A percentile compares a stretch with the other conserved stretches of the same genome.
phyloP scores from a whole-genome alignment of 2,329 filamentous ascomycete species.

The Phialophora verrucosa region DNA sequence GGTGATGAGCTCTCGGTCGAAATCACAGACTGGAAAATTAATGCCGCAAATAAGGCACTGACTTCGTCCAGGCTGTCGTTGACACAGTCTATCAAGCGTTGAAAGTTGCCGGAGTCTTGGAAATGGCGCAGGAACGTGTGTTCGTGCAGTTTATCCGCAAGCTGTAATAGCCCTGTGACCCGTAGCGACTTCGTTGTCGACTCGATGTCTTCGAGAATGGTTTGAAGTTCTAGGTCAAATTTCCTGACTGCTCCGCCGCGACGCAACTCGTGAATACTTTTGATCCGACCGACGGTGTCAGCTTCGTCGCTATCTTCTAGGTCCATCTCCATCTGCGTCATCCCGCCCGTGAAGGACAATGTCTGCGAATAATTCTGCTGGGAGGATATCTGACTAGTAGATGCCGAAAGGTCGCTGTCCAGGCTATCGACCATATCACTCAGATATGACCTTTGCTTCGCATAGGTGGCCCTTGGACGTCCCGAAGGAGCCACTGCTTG shows the following conservation, averaged over 20 bases:
- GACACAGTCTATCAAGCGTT: slow-evolving; percentile 68
- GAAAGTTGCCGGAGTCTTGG: slow-evolving; percentile 73
- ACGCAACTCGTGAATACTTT: slow-evolving; percentile 67
- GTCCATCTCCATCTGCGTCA: slow-evolving; percentile 35
- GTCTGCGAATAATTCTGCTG: slow-evolving; percentile 28
- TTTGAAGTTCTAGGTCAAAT: slow-evolving; percentile 61
- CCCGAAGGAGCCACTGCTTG: slow-evolving; percentile 10
- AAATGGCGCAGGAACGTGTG: slow-evolving; percentile 59
- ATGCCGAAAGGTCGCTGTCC: slow-evolving; percentile 19
- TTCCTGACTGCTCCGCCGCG: slow-evolving; percentile 63
- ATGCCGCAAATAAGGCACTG: slow-evolving; percentile 29
- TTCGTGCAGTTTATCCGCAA: slow-evolving; percentile 59
- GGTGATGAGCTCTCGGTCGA: slow-evolving; percentile 27
- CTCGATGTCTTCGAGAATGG: slow-evolving; percentile 65
- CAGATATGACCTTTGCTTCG: slow-evolving; percentile 64
- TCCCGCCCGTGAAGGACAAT: slow-evolving; percentile 22
- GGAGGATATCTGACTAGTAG: slow-evolving; percentile 32
- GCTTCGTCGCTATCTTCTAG: slow-evolving; percentile 54
- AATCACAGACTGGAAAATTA: slow-evolving; percentile 31
- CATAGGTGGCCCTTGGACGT: slow-evolving; percentile 57
- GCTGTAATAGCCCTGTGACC: slow-evolving; percentile 56
- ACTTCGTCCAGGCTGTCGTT: slow-evolving; percentile 62
- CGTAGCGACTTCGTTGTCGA: slow-evolving; percentile 57
- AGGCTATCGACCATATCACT: slow-evolving; percentile 54
- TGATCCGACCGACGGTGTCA: slow-evolving; percentile 50